Conservation (phyloP, 192 early-diverging fungal genomes). For the Rhizophagus clarus region DNA sequence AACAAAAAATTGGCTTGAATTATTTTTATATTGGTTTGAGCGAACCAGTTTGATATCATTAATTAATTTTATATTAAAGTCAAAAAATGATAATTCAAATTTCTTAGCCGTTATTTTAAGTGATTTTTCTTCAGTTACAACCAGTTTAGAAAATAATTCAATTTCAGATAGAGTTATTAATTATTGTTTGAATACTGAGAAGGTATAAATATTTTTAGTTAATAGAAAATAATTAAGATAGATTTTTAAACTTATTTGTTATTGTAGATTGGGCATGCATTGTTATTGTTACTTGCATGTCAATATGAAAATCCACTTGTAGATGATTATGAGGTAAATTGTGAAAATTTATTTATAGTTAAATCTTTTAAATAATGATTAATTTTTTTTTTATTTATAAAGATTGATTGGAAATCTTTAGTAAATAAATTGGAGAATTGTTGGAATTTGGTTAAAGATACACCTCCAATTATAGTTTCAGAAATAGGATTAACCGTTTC, state of each 20-base stretch:
- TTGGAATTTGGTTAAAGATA: not conserved
- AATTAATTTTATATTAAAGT: not conserved
- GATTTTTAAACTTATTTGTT: not conserved
- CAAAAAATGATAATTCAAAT: conserved; percentile 4
- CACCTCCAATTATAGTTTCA: not conserved
- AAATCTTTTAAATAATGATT: not conserved
- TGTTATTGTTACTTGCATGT: not conserved
- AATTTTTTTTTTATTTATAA: not conserved
- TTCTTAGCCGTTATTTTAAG: not conserved
- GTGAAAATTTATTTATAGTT: not conserved
- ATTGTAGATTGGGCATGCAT: not conserved
- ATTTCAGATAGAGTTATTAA: not conserved
- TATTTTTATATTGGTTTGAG: conserved; percentile 14
- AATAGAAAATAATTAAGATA: not conserved
- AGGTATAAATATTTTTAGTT: not conserved
- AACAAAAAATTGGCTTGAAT: not conserved
- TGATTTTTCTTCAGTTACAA: not conserved
- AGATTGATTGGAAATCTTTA: conserved; percentile 7
- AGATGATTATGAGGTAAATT: not conserved
- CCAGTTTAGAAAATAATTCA: not conserved
- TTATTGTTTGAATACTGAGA: not conserved
- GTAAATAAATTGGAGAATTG: not conserved
- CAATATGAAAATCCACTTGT: not conserved
- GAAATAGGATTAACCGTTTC: not conserved
- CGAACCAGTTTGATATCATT: not conserved